These are phyloP conservation scores for Hevea brasiliensis DNA, from an alignment of 345 rosid species.

Conservation along the genomic window DNA sequence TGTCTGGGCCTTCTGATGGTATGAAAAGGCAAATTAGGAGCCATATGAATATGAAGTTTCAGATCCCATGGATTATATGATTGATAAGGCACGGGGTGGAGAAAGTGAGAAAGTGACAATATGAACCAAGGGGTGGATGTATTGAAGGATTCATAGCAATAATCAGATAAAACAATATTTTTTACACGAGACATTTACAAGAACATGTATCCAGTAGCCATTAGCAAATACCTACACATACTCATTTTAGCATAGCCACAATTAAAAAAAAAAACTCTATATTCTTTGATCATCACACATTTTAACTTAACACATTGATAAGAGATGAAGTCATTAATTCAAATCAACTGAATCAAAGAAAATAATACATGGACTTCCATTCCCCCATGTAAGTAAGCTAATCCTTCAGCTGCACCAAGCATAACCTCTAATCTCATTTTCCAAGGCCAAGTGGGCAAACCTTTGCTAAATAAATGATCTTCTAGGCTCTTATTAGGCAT, in stretches of 20 bases:
- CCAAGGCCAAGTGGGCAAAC: constrained; percentile 55
- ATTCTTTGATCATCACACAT: background rate
- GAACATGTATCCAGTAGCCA: background rate
- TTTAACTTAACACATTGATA: background rate
- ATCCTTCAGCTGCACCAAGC: constrained; percentile 85
- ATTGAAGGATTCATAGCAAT: too few relatives aligned
- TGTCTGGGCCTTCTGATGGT: background rate
- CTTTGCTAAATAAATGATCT: constrained; percentile 62
- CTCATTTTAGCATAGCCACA: background rate
- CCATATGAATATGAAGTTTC: too few relatives aligned
- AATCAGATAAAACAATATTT: background rate
- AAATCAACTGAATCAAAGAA: background rate
- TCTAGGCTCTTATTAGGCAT: constrained; percentile 88
- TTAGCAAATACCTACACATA: background rate
- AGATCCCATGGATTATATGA: too few relatives aligned
- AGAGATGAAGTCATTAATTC: background rate
- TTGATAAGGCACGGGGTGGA: too few relatives aligned
- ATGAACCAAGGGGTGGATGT: too few relatives aligned
- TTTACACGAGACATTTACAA: background rate
- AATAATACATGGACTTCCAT: constrained; percentile 62
- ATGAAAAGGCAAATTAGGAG: background rate
- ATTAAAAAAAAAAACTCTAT: background rate
- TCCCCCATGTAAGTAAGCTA: constrained; percentile 74
- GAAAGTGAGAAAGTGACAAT: too few relatives aligned
- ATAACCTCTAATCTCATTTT: constrained; percentile 71